phyloP scores from a whole-genome alignment of 139 green algal species.

The Tetraselmis striata region DNA sequence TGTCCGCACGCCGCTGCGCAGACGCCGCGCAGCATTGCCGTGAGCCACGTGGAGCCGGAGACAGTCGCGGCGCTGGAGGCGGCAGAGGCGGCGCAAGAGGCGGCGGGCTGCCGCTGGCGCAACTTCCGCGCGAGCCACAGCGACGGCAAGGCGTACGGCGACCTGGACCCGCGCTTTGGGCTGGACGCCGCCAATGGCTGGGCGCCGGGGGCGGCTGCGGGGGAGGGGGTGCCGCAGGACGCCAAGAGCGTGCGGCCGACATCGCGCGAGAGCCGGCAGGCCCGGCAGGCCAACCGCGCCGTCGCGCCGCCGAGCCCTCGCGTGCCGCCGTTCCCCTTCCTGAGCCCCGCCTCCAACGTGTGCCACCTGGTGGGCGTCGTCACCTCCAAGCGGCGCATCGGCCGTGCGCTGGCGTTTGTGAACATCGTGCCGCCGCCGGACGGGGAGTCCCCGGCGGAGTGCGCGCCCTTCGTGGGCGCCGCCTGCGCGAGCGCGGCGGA shows the following conservation, averaged over 20 bases:
- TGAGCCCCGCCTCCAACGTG: background rate
- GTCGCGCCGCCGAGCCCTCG: too few relatives aligned
- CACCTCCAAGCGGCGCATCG: constrained; percentile 7
- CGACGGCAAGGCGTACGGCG: constrained; percentile 4
- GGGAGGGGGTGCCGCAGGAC: background rate
- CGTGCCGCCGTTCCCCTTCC: background rate
- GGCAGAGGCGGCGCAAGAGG: background rate
- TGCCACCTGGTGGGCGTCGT: constrained; percentile 7
- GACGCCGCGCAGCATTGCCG: background rate
- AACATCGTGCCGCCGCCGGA: constrained; percentile 16
- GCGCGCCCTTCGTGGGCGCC: background rate
- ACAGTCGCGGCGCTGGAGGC: constrained; percentile 3
- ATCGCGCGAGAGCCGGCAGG: background rate
- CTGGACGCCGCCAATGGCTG: background rate
- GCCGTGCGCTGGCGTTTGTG: constrained; percentile 15
- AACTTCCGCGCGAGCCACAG: constrained; percentile 10
- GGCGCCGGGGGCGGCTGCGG: too few relatives aligned
- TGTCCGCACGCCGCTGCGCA: too few relatives aligned
- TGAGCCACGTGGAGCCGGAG: background rate
- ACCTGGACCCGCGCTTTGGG: constrained; percentile 11
- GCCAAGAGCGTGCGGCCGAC: background rate
- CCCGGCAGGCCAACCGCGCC: background rate
- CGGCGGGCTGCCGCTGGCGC: background rate
- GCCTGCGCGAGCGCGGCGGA: background rate
- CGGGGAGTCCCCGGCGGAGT: background rate